phyloP scores from a whole-genome alignment of 2,329 filamentous ascomycete genomes.

The Cladosporium sphaerospermum region DNA sequence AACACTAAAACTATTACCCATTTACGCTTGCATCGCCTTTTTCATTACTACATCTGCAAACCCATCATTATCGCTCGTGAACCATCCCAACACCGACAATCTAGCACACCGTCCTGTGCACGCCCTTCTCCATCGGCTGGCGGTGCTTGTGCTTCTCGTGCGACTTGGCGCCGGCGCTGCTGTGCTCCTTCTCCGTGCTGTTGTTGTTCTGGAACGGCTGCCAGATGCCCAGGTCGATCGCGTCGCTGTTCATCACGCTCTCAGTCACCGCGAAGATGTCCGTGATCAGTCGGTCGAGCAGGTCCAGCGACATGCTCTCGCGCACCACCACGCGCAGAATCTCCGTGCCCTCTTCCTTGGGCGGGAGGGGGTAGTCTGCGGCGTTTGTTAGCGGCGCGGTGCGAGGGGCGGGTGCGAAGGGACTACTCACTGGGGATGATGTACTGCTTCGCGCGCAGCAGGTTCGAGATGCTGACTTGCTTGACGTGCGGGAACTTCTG shows the following conservation, averaged over 20 bases:
- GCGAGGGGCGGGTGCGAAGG: background rate
- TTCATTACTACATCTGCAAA: background rate
- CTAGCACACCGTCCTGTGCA: constrained; percentile 46
- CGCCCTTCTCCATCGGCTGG: constrained; percentile 41
- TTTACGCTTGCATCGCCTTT: background rate
- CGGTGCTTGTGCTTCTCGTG: constrained; percentile 41
- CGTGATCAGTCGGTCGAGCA: constrained; percentile 56
- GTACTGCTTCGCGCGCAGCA: constrained; percentile 61
- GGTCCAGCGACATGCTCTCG: constrained; percentile 62
- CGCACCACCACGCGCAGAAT: constrained; percentile 63
- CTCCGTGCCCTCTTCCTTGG: constrained; percentile 54
- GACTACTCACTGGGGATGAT: constrained; percentile 55
- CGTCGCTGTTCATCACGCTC: constrained; percentile 50
- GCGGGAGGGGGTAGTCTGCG: constrained; percentile 57
- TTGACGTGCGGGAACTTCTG: constrained; percentile 56
- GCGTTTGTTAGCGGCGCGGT: background rate
- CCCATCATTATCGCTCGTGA: background rate
- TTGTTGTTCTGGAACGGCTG: constrained; percentile 33
- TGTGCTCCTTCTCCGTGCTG: constrained; percentile 39
- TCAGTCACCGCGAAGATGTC: constrained; percentile 59
- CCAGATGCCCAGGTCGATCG: constrained; percentile 46
- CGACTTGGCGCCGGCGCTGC: constrained; percentile 30
- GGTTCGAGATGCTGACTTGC: constrained; percentile 57
- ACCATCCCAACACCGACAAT: background rate
- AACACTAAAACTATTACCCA: background rate